Evolutionary conservation across 768 basidiomycete species (phyloP).

Genomic region (Tylopilus sp.): DNA sequence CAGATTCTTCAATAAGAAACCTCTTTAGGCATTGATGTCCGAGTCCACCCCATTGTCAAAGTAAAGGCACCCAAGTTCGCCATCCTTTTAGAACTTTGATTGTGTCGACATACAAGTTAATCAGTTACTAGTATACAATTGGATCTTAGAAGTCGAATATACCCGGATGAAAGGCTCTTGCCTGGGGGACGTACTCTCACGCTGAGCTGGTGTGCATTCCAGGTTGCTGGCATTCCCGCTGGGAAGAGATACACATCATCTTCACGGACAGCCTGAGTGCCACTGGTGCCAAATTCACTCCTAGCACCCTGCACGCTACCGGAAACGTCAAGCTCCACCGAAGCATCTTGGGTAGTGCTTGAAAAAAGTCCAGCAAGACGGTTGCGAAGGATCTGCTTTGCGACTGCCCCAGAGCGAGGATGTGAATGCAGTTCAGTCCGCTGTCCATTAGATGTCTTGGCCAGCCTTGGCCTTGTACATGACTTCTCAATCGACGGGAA

Average conservation of each 20-base stretch:
- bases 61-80: conserved; percentile 90
- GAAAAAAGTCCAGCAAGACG: conserved; percentile 86
- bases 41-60: conserved; percentile 74
- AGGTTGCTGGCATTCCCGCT: conserved; percentile 92
- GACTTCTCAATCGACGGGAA: too few species aligned
- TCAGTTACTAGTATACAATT: neutral
- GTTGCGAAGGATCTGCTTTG: conserved; percentile 83
- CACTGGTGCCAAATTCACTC: conserved; percentile 62
- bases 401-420: conserved; percentile 62
- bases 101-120: conserved; percentile 83
- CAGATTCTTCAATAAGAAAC: conserved; percentile 48
- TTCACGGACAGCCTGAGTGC: conserved; percentile 69
- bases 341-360: conserved; percentile 41
- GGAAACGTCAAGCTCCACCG: conserved; percentile 34
- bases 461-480: too few species aligned
- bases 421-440: conserved; percentile 92
- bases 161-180: conserved; percentile 96
- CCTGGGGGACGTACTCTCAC: conserved; percentile 47
- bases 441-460: too few species aligned
- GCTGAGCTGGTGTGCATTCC: conserved; percentile 79
- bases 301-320: conserved; percentile 40
- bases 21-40: conserved; percentile 69
- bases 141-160: conserved; percentile 23
- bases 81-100: conserved; percentile 92
- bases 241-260: conserved; percentile 87